Percentiles rank a stretch among this genome's conserved stretches.
Conservation (phyloP, 2,329 filamentous ascomycete species). For the Fusarium pseudocircinatum region DNA sequence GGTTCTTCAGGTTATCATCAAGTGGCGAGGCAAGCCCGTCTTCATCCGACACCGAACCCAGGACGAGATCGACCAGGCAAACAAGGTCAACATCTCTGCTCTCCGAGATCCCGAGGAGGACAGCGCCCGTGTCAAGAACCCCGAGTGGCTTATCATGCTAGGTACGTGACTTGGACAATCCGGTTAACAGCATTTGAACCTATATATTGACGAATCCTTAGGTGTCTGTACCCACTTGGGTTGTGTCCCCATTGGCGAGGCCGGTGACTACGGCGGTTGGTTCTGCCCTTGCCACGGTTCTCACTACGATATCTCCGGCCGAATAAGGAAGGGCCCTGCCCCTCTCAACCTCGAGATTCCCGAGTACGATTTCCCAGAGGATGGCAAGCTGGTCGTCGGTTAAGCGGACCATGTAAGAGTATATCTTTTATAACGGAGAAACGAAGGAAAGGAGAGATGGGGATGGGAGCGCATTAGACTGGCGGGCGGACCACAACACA, state of each 20-base stretch:
- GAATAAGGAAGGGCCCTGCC: slow-evolving; percentile 96
- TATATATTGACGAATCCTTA: slow-evolving; percentile 48
- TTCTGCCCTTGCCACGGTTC: slow-evolving; percentile 99
- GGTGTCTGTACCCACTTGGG: slow-evolving; percentile 99
- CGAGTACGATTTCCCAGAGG: slow-evolving; percentile 90
- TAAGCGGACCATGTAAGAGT: slow-evolving; percentile 61
- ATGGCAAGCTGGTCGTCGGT: slow-evolving; percentile 90
- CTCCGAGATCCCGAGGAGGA: slow-evolving; percentile 94
- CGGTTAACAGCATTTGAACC: background rate
- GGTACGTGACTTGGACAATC: slow-evolving; percentile 63
- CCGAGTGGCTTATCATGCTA: slow-evolving; percentile 99
- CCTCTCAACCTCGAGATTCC: slow-evolving; percentile 98
- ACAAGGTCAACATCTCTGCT: slow-evolving; percentile 81
- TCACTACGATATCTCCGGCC: slow-evolving; percentile 99
- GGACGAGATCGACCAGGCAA: slow-evolving; percentile 93
- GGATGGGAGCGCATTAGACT: slow-evolving; percentile 39
- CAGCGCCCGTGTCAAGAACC: slow-evolving; percentile 93
- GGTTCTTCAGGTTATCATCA: slow-evolving; percentile 84
- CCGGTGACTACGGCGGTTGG: slow-evolving; percentile 98
- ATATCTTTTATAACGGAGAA: slow-evolving; percentile 30
- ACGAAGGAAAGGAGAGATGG: slow-evolving; percentile 5
- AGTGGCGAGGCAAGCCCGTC: slow-evolving; percentile 99
- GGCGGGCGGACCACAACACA: slow-evolving; percentile 27
- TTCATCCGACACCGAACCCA: slow-evolving; percentile 98
- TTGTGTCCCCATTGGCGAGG: slow-evolving; percentile 99